Percentiles rank a stretch among this genome's conserved stretches.
Conservation (phyloP, 1,284 basidiomycete genomes). For the Singerocomus rubriflavus region DNA sequence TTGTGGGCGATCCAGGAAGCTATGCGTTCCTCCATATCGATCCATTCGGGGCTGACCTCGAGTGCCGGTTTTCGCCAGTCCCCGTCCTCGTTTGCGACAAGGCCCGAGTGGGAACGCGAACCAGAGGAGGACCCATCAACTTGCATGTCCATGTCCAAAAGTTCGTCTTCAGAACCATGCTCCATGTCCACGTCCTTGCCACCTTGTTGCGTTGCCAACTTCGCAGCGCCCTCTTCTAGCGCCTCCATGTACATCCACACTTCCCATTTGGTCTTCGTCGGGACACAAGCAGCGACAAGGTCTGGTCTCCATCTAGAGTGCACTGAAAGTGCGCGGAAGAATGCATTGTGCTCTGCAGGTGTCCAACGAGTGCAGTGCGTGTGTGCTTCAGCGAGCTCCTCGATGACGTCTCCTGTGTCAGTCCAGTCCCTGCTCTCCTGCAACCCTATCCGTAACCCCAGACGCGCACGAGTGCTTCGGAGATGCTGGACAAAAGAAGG, state of each 20-base stretch:
- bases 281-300: slow-evolving; percentile 31
- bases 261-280: slow-evolving; percentile 27
- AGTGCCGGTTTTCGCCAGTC: slow-evolving; percentile 39
- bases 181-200: slow-evolving; percentile 4
- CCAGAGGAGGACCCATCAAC: neutral
- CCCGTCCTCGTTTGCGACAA: neutral
- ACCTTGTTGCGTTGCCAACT: slow-evolving; percentile 2
- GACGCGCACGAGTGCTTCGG: slow-evolving; percentile 22
- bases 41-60: slow-evolving; percentile 61
- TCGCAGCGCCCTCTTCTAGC: slow-evolving; percentile 26
- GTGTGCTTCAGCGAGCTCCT: neutral
- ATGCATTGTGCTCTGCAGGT: slow-evolving; percentile 57
- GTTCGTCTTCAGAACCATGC: neutral
- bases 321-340: slow-evolving; percentile 53
- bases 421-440: neutral
- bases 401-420: neutral
- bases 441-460: slow-evolving; percentile 11
- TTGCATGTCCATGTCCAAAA: slow-evolving; percentile 1
- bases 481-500: slow-evolving; percentile 28
- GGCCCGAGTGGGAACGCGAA: slow-evolving; percentile 4
- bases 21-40: slow-evolving; percentile 57
- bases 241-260: slow-evolving; percentile 32
- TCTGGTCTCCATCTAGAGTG: slow-evolving; percentile 35
- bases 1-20: slow-evolving; percentile 38
- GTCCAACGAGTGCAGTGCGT: slow-evolving; percentile 48